Evolutionary conservation across 129 eudicot species (phyloP).

Genomic region (Artemisia argyi): DNA sequence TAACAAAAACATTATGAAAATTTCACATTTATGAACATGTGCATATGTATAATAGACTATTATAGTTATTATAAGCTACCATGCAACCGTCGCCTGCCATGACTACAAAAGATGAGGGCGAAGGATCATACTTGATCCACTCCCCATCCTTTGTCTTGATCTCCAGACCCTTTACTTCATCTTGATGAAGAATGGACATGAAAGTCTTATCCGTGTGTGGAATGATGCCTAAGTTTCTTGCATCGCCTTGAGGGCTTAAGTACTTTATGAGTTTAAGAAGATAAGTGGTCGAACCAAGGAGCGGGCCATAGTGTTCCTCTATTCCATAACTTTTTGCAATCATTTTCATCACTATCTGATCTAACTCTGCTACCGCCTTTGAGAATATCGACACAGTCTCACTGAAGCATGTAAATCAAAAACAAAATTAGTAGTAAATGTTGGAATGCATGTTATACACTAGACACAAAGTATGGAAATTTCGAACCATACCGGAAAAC

Average conservation of each 20-base stretch:
- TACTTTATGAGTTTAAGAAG: conserved; percentile 55
- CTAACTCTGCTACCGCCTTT: conserved; percentile 46
- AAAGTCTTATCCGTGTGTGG: conserved; percentile 70
- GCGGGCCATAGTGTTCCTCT: conserved; percentile 34
- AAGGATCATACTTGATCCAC: conserved; percentile 56
- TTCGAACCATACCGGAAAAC: conserved; percentile 14
- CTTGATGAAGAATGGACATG: conserved; percentile 55
- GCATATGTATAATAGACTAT: neutral
- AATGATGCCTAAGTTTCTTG: conserved; percentile 40
- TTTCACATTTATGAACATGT: neutral
- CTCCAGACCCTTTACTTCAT: conserved; percentile 56
- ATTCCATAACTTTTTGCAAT: conserved; percentile 53
- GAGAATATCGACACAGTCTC: conserved; percentile 33
- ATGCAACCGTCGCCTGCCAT: conserved; percentile 71
- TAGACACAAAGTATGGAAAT: neutral
- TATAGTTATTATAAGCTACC: conserved; percentile 19
- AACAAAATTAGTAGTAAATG: neutral
- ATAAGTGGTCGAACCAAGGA: conserved; percentile 37
- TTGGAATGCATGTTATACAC: neutral
- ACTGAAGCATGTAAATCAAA: conserved; percentile 24
- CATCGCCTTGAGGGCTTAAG: conserved; percentile 30
- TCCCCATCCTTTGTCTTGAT: conserved; percentile 44
- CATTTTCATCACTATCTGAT: conserved; percentile 57
- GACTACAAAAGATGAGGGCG: conserved; percentile 53
- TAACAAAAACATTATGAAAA: neutral